A percentile compares a stretch with the other conserved stretches of the same genome.
phyloP scores from a whole-genome alignment of 345 rosid genomes.

The Eucalyptus pumila region DNA sequence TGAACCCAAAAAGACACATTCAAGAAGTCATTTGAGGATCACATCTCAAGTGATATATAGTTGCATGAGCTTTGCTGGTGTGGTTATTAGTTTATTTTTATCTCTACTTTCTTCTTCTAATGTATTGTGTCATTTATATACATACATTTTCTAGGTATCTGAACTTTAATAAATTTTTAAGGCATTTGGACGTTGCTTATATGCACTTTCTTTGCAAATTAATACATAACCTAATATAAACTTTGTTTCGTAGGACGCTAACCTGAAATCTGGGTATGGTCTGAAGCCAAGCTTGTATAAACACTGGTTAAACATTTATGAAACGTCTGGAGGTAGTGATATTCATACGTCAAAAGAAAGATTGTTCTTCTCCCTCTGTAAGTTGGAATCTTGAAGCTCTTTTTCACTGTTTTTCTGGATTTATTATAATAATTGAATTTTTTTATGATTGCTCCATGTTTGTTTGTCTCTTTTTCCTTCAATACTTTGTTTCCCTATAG shows the following conservation, averaged over 20 bases:
- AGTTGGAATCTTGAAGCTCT: slow-evolving; percentile 6
- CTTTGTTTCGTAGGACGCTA: slow-evolving; percentile 26
- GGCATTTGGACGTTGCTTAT: neutral
- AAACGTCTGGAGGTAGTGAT: slow-evolving; percentile 46
- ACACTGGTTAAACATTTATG: slow-evolving; percentile 64
- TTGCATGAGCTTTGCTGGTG: neutral
- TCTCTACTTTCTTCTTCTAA: neutral
- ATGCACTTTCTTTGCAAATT: neutral
- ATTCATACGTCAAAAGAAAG: slow-evolving; percentile 59
- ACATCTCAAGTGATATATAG: neutral
- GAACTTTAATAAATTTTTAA: neutral
- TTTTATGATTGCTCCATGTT: neutral
- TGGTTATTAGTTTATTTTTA: neutral
- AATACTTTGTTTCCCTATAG: neutral
- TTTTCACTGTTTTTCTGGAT: neutral
- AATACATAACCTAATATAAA: neutral
- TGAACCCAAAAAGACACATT: neutral
- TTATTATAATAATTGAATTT: neutral
- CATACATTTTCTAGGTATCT: neutral
- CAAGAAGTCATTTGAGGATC: neutral
- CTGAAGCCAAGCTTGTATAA: slow-evolving; percentile 62
- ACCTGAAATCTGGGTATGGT: slow-evolving; percentile 20
- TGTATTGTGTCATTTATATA: neutral
- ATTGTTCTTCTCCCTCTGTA: slow-evolving; percentile 69
- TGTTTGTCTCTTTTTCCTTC: neutral